phyloP scores from a whole-genome alignment of 2,329 filamentous ascomycete species.

The Paraconiothyrium sp. region DNA sequence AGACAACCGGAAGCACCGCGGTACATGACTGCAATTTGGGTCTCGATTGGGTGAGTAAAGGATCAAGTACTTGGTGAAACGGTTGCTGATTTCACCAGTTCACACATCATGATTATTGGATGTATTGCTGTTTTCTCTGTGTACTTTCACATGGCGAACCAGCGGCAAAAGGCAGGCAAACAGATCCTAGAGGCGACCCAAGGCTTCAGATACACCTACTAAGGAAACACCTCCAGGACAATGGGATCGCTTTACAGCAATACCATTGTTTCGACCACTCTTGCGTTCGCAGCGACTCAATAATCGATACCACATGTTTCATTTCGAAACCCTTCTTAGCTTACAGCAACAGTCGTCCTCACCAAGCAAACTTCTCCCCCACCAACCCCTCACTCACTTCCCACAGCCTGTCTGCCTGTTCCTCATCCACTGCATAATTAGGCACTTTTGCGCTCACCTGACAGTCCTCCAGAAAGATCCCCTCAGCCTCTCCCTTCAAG shows the following conservation, averaged over 20 bases:
- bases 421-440: constrained; percentile 31
- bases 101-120: constrained; percentile 66
- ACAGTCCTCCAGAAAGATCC: constrained; percentile 14
- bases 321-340: neutral
- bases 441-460: constrained; percentile 9
- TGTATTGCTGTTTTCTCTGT: constrained; percentile 62
- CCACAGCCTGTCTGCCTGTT: constrained; percentile 40
- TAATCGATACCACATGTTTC: neutral
- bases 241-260: neutral
- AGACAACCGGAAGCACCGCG: constrained; percentile 67
- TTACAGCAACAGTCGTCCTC: neutral
- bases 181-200: constrained; percentile 61
- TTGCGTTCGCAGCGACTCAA: neutral
- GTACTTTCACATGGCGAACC: constrained; percentile 65
- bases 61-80: constrained; percentile 29
- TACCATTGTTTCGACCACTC: neutral
- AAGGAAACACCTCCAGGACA: constrained; percentile 9
- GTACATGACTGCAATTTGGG: constrained; percentile 73
- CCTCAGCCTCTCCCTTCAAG: constrained; percentile 36
- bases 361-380: constrained; percentile 24
- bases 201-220: constrained; percentile 59
- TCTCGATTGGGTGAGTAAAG: constrained; percentile 64
- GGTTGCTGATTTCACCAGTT: constrained; percentile 33
- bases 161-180: constrained; percentile 57
- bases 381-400: constrained; percentile 25